Evolutionary conservation across 441 rosid species (phyloP), one percentile per base, ranked within the genome.

Genomic region (Geranium incanum): DNA sequence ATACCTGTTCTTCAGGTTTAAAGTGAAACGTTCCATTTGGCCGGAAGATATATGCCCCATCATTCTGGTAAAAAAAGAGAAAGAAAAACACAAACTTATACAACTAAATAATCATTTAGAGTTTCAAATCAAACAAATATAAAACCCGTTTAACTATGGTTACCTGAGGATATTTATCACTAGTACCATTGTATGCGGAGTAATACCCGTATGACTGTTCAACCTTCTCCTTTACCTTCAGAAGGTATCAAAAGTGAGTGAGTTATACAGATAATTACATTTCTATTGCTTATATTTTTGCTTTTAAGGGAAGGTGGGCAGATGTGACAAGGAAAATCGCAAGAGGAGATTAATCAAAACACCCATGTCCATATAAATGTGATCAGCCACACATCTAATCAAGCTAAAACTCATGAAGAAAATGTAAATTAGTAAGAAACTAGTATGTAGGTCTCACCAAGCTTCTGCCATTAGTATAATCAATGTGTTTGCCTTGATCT

Each of bases 1-100:
- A 50, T 52, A 95, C 98, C 97, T 90, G 86, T 77, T 73, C 74
- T 72, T 86, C 84, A 9, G 93, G 87, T 63, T 83, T 78, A 73
- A 95, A 73, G 55, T 68, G 82, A 83, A 73, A 84, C 71, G 95
- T 83, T 71, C 90, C 95, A 86, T 92, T 95, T 71, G 99, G 99
- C 65, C 99, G 98, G 81, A 93, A 95, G 76, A 95, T 76, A 78
- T 95, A 95, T 43, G 98, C 99, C 74, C 99, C 99, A 0, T 85
- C 87, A 69, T 89, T 89, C 94, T 88, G 57, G 62, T 33, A 75
- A 65, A 78, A 69, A 75, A 57, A 66, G 48, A 66, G 71, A 36
- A 62, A 23, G 38, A 64, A 28, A 41, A 59, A 52, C 48, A 41
- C 48, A 63, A 36, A 4, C 8, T 59, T 71, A 59, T 0, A 41